phyloP scores from a whole-genome alignment of 1,284 basidiomycete species.

The Cryptococcus neoformans region DNA sequence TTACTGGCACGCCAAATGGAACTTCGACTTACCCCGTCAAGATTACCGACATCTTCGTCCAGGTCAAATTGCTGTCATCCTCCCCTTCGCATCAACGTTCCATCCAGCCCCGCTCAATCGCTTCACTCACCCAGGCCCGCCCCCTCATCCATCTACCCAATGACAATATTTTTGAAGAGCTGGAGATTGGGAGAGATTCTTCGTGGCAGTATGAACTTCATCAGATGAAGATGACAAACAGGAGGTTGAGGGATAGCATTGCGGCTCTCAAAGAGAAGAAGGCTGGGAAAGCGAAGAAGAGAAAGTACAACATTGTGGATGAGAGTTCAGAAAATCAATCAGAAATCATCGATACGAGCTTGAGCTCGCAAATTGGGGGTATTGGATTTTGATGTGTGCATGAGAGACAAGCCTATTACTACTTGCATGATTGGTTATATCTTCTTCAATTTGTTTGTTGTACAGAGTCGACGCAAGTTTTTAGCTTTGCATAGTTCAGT shows the following conservation, averaged over 20 bases:
- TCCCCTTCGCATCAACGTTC: background rate
- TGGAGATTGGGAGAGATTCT: slow-evolving; percentile 62
- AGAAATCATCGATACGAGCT: no score
- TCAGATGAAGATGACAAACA: slow-evolving; percentile 73
- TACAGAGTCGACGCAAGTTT: no score
- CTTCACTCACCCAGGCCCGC: slow-evolving; percentile 15
- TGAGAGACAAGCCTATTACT: no score
- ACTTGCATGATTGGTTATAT: no score
- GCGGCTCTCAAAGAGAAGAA: slow-evolving; percentile 14
- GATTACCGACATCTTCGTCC: slow-evolving; percentile 27
- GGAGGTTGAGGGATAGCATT: slow-evolving; percentile 67
- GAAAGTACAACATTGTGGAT: slow-evolving; percentile 9
- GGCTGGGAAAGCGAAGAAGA: slow-evolving; percentile 24
- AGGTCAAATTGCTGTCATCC: slow-evolving; percentile 25
- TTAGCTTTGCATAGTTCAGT: no score
- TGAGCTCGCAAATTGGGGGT: no score
- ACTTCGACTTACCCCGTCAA: slow-evolving; percentile 1
- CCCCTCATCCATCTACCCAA: slow-evolving; percentile 41
- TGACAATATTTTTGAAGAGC: slow-evolving; percentile 67
- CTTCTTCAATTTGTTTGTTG: no score
- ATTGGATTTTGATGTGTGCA: no score
- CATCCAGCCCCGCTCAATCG: slow-evolving; percentile 5
- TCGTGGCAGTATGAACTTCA: slow-evolving; percentile 93
- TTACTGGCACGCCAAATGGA: background rate
- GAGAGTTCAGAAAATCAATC: background rate